phyloP scores from a whole-genome alignment of 495 filamentous ascomycete species.

The Astrothelium macrocarpum region DNA sequence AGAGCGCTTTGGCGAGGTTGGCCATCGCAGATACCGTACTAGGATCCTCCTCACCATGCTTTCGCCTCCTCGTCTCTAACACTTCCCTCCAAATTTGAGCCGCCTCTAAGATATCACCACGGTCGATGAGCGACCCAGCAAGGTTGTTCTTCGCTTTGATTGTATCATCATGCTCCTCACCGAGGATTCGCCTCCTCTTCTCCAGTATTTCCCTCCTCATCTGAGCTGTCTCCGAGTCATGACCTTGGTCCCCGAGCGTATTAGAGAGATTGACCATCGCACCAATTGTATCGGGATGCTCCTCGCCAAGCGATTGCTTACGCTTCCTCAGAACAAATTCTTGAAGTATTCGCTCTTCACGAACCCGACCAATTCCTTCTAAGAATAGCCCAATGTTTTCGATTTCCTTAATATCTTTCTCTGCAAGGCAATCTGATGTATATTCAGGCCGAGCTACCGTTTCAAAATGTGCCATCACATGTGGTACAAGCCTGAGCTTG shows the following conservation, averaged over 20 bases:
- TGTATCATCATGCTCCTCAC: too few relatives aligned
- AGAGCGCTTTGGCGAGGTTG: not conserved
- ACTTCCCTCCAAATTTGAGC: conserved; percentile 19
- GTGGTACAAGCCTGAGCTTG: conserved; percentile 9
- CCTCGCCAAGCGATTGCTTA: not conserved
- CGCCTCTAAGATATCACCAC: conserved; percentile 12
- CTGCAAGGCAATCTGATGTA: not conserved
- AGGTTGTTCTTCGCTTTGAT: not conserved
- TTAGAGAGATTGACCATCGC: not conserved
- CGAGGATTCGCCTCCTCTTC: not conserved
- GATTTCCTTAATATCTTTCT: not conserved
- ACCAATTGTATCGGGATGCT: not conserved
- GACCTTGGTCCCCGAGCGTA: not conserved
- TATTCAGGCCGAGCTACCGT: not conserved
- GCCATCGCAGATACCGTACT: not conserved
- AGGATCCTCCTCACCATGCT: not conserved
- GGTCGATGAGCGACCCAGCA: not conserved
- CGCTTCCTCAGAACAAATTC: not conserved
- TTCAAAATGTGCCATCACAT: conserved; percentile 12
- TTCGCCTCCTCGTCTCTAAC: not conserved
- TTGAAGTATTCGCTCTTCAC: not conserved
- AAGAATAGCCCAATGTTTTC: not conserved
- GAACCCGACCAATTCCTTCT: not conserved
- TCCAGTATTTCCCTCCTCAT: conserved; percentile 13
- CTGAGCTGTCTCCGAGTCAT: conserved; percentile 8